These are phyloP conservation scores for Sporothrix variecibatus DNA, from an alignment of 2,329 filamentous ascomycete genomes.

Conservation along the genomic window DNA sequence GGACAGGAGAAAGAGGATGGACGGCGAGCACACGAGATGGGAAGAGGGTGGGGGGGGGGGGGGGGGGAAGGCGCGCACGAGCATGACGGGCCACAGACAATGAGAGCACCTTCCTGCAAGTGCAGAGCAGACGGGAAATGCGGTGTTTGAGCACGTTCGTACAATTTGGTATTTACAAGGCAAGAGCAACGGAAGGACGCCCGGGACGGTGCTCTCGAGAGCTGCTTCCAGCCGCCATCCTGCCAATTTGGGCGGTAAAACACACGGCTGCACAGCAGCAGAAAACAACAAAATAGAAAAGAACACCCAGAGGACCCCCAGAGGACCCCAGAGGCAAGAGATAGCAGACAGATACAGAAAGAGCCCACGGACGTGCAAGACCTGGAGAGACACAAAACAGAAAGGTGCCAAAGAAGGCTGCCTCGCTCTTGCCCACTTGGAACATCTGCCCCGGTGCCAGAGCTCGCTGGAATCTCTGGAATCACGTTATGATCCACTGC, in stretches of 20 bases:
- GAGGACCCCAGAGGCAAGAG: not conserved
- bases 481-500: conserved; percentile 15
- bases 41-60: not conserved
- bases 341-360: not conserved
- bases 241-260: not conserved
- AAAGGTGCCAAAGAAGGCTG: conserved; percentile 12
- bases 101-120: not conserved
- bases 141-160: not conserved
- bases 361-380: not conserved
- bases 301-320: too few species aligned
- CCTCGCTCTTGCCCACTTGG: conserved; percentile 8
- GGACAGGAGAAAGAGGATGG: not conserved
- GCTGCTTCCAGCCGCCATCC: not conserved
- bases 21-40: not conserved
- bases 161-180: not conserved
- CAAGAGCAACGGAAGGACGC: not conserved
- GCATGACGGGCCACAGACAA: not conserved
- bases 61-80: not conserved
- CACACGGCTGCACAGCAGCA: not conserved
- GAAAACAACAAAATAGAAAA: not conserved
- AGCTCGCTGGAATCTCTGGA: not conserved
- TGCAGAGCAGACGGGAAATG: not conserved
- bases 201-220: not conserved
- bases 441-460: not conserved
- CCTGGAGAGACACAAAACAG: conserved; percentile 8